Base-by-base conservation (phyloP, 345 rosid genomes). In the Conringia planisiliqua region DNA sequence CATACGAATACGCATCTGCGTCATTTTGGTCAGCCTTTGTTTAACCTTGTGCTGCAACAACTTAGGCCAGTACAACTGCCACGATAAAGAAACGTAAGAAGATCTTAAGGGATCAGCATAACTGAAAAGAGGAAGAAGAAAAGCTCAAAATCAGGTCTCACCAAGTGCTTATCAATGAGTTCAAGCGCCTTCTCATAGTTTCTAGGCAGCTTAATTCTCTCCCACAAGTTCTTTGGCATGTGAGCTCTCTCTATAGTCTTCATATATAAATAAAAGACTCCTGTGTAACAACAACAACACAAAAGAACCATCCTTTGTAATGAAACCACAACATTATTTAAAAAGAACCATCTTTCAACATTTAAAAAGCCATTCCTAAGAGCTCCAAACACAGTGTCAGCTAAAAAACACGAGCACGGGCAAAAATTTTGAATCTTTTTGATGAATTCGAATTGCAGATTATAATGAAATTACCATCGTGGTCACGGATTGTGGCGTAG, bases 1-100 rank as follows among this genome's bases (percentile, higher is more conserved):
- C 97, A 87, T 92, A n/a, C 99, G 90, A 68, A 95, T 90, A 14
- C 94, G 94, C 99, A 92, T 95, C 69, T 95, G 98, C 48, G 92
- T 90, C 99, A 95, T 90, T 79, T 95, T 95, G 2, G 99, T 95
- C 74, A 95, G 77, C 39, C 97, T 85, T 75, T 90, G 98, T 84
- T 95, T 95, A 48, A 82, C 83, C 80, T 88, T 95, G 79, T 95
- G 99, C 51, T 85, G 84, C 68, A 95, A 83, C 72, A 95, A 77
- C 86, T 89, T 88, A 0, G 97, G 98, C 97, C 97, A 92, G 71
- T 90, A 89, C 85, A 85, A 75, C 97, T 95, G 70, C 30, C 43
- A 70, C 55, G 7, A 20, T 12, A n/a, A 63, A 47, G 39, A 75
- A 51, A 40, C 7, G 2, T 7, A 33, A 48, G 5, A 24, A 61